Evolutionary conservation across 768 basidiomycete species (phyloP), one percentile per base, ranked within the genome.

Genomic region (Tylopilus cervinicoccineus): DNA sequence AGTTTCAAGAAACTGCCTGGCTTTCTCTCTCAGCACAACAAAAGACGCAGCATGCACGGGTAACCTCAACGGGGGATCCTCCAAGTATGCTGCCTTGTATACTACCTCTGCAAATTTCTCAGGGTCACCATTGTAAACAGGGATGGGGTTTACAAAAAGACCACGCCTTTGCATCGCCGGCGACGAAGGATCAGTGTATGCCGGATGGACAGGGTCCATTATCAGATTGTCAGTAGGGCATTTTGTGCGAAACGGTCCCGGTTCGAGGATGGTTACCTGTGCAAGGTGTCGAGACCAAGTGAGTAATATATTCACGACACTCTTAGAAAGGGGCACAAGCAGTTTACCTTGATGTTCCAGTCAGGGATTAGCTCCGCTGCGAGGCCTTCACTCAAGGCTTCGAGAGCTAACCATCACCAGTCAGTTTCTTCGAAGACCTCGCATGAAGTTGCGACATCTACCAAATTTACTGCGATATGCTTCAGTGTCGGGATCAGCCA

Each of bases 271-370:
- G 26, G 33, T 54, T 8, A 51, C 14, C 49, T 51, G 32, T 20
- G n/a, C 19, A 22, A 31, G 16, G 11, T 2, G 8, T 6, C 9
- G 27, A 20, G 12, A 24, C 10, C 4, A 13, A 33, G 26, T 16
- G 19, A 14, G 23, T n/a, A n/a, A n/a, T n/a, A 12, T 11, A 19
- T 44, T 9, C 31, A 20, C 14, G 27, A 26, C 4, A 27, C 19
- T 13, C 8, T 17, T n/a, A 5, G 22, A 12, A 4, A 9, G 8
- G 17, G 19, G 22, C 11, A 11, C 6, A 6, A 11, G 13, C 4
- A 13, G 17, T 32, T 48, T 47, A 54, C 54, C 38, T 59, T 54
- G 41, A 62, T 59, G 38, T 57, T 54, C 60, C 57, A 62, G n/a
- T 38, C n/a, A 17, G 60, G 61, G 19, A 51, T 7, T 38, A 62